A percentile compares a stretch with the other conserved stretches of the same genome.
Conservation (phyloP, 352 stramenopile species). For the Globisporangium viniferum region DNA sequence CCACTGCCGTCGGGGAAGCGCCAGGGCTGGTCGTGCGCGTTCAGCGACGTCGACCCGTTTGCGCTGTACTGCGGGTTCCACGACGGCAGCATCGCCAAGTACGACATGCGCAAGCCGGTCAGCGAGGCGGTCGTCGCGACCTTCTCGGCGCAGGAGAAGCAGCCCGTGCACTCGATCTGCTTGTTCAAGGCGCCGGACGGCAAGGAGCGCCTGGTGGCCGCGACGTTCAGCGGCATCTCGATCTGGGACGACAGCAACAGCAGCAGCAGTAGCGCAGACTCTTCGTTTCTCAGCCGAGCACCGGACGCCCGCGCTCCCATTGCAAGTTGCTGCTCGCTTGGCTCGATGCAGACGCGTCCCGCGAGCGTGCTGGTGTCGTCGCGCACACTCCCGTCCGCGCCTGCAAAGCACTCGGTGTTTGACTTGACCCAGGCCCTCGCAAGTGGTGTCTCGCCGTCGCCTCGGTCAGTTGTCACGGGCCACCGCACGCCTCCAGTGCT, state of each 20-base stretch:
- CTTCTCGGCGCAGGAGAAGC: slow-evolving; percentile 35
- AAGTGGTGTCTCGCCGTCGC: slow-evolving; percentile 9
- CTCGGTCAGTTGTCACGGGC: slow-evolving; percentile 27
- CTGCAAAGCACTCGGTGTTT: slow-evolving; percentile 45
- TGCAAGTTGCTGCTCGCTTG: slow-evolving; percentile 34
- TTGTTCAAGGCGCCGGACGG: slow-evolving; percentile 26
- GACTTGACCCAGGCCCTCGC: slow-evolving; percentile 22
- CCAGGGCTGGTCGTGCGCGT: slow-evolving; percentile 56
- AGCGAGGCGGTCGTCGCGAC: slow-evolving; percentile 26
- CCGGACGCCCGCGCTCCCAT: slow-evolving; percentile 22
- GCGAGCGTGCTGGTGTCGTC: slow-evolving; percentile 39
- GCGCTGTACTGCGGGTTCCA: slow-evolving; percentile 56
- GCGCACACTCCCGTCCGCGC: slow-evolving; percentile 21
- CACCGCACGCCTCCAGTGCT: slow-evolving; percentile 41
- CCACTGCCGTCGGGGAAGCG: slow-evolving; percentile 31
- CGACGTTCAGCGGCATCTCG: slow-evolving; percentile 39
- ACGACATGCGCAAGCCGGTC: slow-evolving; percentile 43
- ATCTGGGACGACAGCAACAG: slow-evolving; percentile 33
- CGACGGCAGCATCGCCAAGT: slow-evolving; percentile 46
- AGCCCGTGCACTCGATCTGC: slow-evolving; percentile 55
- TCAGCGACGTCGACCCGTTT: slow-evolving; percentile 34
- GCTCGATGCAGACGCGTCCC: slow-evolving; percentile 23
- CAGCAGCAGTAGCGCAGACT: slow-evolving; percentile 8
- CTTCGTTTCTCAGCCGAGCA: background rate
- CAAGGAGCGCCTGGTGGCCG: slow-evolving; percentile 35